These are phyloP conservation scores for Galeopsis tetrahit DNA, from an alignment of 257 asterid species.

Conservation along the genomic window DNA sequence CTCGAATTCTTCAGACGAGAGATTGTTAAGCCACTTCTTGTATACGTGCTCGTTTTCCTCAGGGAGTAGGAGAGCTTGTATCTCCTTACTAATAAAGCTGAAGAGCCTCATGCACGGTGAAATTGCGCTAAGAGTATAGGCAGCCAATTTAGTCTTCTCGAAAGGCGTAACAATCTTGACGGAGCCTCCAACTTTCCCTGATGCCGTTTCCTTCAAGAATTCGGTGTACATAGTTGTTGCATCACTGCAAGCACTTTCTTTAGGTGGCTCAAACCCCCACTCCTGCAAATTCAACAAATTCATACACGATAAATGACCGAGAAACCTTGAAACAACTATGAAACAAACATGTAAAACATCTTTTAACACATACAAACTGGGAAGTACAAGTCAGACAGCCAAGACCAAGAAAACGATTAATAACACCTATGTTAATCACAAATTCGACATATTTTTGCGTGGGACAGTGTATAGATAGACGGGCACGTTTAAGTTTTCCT, in stretches of 20 bases:
- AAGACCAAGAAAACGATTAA: constrained; percentile 13
- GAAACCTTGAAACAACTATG: neutral
- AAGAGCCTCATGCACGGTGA: constrained; percentile 81
- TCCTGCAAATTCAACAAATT: constrained; percentile 43
- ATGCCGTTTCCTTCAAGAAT: constrained; percentile 69
- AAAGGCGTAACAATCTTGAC: constrained; percentile 69
- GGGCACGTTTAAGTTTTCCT: neutral
- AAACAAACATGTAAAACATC: neutral
- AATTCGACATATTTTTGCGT: neutral
- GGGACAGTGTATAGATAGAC: neutral
- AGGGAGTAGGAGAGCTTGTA: constrained; percentile 47
- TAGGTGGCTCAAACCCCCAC: constrained; percentile 74
- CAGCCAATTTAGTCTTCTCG: constrained; percentile 72
- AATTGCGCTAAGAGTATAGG: constrained; percentile 64
- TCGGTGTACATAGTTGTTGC: constrained; percentile 57
- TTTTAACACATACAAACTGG: neutral
- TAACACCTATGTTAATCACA: neutral
- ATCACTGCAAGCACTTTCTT: constrained; percentile 43
- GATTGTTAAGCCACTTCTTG: constrained; percentile 64
- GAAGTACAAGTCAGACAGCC: neutral
- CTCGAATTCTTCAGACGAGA: constrained; percentile 63
- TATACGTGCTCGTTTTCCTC: constrained; percentile 48
- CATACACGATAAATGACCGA: neutral
- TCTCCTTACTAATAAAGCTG: constrained; percentile 54
- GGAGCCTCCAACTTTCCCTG: constrained; percentile 62